These are phyloP conservation scores for Ganoderma resinaceum DNA, from an alignment of 1,284 basidiomycete species.

Conservation along the genomic window DNA sequence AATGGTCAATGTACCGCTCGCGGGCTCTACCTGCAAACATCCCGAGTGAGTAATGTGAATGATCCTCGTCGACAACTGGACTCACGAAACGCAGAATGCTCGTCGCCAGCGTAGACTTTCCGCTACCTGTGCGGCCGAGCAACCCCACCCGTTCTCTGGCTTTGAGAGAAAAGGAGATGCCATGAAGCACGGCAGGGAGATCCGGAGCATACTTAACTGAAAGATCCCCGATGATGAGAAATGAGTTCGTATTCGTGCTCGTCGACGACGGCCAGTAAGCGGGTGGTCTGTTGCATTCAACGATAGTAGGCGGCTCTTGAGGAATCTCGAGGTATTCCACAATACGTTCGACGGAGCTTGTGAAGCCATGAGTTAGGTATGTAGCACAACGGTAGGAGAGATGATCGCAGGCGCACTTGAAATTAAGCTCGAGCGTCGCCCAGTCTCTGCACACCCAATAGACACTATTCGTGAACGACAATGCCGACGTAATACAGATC, in stretches of 20 bases:
- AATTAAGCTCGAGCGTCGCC: conserved; percentile 66
- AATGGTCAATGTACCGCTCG: conserved; percentile 79
- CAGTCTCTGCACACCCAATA: conserved; percentile 76
- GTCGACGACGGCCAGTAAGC: conserved; percentile 84
- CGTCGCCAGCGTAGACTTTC: conserved; percentile 87
- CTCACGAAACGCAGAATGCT: conserved; percentile 85
- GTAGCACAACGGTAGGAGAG: neutral
- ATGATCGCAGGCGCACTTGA: conserved; percentile 55
- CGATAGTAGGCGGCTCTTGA: conserved; percentile 80
- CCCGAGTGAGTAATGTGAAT: neutral
- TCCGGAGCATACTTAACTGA: conserved; percentile 86
- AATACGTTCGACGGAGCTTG: conserved; percentile 84
- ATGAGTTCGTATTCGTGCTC: conserved; percentile 54
- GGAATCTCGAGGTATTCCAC: conserved; percentile 90
- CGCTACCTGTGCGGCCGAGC: conserved; percentile 81
- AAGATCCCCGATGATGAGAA: conserved; percentile 67
- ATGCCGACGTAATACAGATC: conserved; percentile 85
- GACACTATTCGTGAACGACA: conserved; percentile 63
- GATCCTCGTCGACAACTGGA: conserved; percentile 10
- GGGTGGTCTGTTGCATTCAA: conserved; percentile 72
- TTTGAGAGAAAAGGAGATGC: conserved; percentile 71
- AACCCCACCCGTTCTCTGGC: conserved; percentile 76
- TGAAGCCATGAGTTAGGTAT: neutral
- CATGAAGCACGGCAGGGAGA: conserved; percentile 82
- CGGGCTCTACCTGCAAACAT: conserved; percentile 71